phyloP scores from a whole-genome alignment of 1,284 basidiomycete species.

The Pseudozyma sp. region DNA sequence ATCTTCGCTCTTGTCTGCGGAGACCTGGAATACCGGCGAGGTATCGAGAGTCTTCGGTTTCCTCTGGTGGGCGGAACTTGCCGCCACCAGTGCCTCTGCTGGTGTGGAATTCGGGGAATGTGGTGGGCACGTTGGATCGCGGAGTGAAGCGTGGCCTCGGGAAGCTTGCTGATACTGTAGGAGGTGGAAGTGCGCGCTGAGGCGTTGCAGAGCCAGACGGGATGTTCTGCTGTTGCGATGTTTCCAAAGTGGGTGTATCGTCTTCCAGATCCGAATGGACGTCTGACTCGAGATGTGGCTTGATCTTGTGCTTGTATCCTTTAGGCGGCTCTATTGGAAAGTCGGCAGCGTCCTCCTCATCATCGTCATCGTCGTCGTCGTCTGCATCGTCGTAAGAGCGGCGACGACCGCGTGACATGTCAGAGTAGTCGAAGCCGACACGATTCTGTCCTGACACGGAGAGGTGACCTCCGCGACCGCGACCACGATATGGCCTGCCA shows the following conservation, averaged over 20 bases:
- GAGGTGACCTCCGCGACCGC: conserved; percentile 47
- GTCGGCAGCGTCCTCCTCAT: conserved; percentile 24
- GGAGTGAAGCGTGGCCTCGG: conserved; percentile 24
- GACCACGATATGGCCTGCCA: conserved; percentile 22
- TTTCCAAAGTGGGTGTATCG: background rate
- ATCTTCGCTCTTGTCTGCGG: conserved; percentile 21
- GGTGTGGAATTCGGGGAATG: conserved; percentile 47
- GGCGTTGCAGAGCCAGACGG: conserved; percentile 19
- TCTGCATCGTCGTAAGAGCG: conserved; percentile 17
- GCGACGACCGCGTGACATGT: conserved; percentile 24
- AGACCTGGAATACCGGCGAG: conserved; percentile 51
- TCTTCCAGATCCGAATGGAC: conserved; percentile 17
- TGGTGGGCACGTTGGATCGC: conserved; percentile 21
- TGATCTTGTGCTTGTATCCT: conserved; percentile 41
- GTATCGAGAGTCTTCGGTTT: conserved; percentile 47
- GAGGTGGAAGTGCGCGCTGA: conserved; percentile 8
- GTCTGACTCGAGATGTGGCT: conserved; percentile 39
- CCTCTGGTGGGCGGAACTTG: conserved; percentile 45
- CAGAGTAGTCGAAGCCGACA: conserved; percentile 46
- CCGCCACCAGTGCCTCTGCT: conserved; percentile 22
- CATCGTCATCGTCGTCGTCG: conserved; percentile 12
- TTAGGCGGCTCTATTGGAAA: conserved; percentile 35
- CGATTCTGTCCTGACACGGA: conserved; percentile 45
- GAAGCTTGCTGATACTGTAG: conserved; percentile 3
- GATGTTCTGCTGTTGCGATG: conserved; percentile 1